Evolutionary conservation across 2,329 filamentous ascomycete genomes (phyloP).

Genomic region (Clarireedia sp.): DNA sequence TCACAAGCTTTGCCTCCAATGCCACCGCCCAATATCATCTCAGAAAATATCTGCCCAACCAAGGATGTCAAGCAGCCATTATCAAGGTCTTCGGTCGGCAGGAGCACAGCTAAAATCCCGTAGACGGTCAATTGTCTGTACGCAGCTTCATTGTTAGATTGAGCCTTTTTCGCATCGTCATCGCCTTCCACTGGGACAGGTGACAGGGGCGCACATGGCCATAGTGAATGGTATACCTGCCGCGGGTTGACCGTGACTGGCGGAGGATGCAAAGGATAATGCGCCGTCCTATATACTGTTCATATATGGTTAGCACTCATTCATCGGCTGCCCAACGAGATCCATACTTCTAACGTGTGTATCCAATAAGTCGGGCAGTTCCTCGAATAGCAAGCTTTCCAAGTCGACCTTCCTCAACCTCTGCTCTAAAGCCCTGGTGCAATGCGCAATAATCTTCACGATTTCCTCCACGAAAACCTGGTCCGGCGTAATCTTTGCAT

Average conservation of each 20-base stretch:
- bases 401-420: slow-evolving; percentile 75
- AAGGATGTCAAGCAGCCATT: slow-evolving; percentile 79
- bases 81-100: slow-evolving; percentile 87
- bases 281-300: slow-evolving; percentile 65
- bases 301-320: slow-evolving; percentile 8
- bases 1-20: slow-evolving; percentile 75
- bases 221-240: slow-evolving; percentile 74
- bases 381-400: slow-evolving; percentile 75
- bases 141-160: slow-evolving; percentile 67
- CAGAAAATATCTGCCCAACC: slow-evolving; percentile 79
- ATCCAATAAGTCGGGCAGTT: slow-evolving; percentile 75
- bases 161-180: slow-evolving; percentile 44
- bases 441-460: slow-evolving; percentile 85
- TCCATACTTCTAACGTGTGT: slow-evolving; percentile 66
- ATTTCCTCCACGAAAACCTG: slow-evolving; percentile 82
- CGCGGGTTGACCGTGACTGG: slow-evolving; percentile 56
- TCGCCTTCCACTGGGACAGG: slow-evolving; percentile 56
- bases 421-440: slow-evolving; percentile 79
- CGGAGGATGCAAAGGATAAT: slow-evolving; percentile 47
- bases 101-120: slow-evolving; percentile 69
- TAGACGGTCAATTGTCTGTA: slow-evolving; percentile 88
- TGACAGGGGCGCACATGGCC: slow-evolving; percentile 70
- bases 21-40: slow-evolving; percentile 79
- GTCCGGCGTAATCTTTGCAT: slow-evolving; percentile 84
- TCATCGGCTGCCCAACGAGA: neutral